Conservation (phyloP, 2,329 filamentous ascomycete genomes). For the Fusarium liriodendri region DNA sequence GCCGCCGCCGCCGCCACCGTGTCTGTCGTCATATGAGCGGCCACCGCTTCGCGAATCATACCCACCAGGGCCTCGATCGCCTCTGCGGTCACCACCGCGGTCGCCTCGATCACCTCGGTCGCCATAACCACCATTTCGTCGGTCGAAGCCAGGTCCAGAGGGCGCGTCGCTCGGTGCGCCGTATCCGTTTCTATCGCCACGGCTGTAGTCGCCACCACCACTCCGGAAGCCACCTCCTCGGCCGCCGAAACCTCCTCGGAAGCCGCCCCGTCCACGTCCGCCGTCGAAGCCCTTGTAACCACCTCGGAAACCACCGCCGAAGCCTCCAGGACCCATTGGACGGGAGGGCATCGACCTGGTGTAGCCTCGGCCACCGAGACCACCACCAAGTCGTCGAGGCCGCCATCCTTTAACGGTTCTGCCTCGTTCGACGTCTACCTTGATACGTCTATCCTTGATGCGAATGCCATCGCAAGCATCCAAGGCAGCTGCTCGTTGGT, state of each 20-base stretch:
- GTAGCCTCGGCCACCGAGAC: constrained; percentile 91
- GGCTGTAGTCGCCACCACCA: constrained; percentile 55
- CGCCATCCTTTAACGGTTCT: constrained; percentile 95
- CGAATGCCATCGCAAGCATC: constrained; percentile 86
- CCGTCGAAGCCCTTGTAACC: constrained; percentile 60
- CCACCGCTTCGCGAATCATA: constrained; percentile 65
- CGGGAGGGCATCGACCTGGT: constrained; percentile 83
- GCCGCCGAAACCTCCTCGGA: constrained; percentile 65
- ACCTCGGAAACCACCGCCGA: constrained; percentile 64
- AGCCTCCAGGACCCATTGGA: constrained; percentile 72
- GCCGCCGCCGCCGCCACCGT: constrained; percentile 58
- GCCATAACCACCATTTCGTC: constrained; percentile 57
- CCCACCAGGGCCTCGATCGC: constrained; percentile 67
- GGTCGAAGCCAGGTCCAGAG: constrained; percentile 66
- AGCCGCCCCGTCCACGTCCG: constrained; percentile 56
- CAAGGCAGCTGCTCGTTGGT: constrained; percentile 83
- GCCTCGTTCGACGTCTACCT: constrained; percentile 96
- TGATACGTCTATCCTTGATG: constrained; percentile 91
- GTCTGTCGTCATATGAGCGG: constrained; percentile 71
- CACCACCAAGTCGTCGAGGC: constrained; percentile 90
- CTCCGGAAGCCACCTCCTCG: constrained; percentile 66
- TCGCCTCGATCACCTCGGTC: constrained; percentile 56
- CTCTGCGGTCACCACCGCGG: constrained; percentile 63
- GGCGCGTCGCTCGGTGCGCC: constrained; percentile 69
- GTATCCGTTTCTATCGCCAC: constrained; percentile 59